Percentiles rank a stretch among this genome's conserved stretches.
Conservation (phyloP, 805 yeast genomes). For the Candida dajiaensis region DNA sequence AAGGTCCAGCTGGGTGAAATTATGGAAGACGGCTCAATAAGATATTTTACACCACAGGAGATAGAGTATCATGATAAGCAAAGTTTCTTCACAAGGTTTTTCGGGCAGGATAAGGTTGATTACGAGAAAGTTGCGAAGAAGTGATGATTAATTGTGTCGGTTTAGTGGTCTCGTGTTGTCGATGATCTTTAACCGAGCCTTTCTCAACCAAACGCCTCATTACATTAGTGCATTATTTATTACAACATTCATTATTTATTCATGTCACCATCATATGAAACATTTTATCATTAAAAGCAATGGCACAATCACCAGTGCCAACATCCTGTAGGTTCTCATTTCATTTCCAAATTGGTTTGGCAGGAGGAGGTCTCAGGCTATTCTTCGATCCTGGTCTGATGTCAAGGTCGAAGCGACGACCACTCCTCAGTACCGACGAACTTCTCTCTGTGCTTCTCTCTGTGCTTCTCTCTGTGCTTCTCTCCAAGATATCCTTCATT, state of each 20-base stretch:
- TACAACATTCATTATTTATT: not conserved
- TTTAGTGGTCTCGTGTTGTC: too few species aligned
- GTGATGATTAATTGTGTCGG: not conserved
- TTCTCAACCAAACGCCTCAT: too few species aligned
- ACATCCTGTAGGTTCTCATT: too few species aligned
- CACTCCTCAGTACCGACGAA: conserved; percentile 1
- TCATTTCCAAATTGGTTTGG: conserved; percentile 8
- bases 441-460: too few species aligned
- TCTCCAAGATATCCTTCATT: conserved; percentile 17
- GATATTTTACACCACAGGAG: conserved; percentile 17
- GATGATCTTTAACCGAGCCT: too few species aligned
- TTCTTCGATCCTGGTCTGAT: conserved; percentile 3
- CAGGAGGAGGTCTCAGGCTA: conserved; percentile 2
- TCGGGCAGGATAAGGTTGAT: conserved; percentile 22
- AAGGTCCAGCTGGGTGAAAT: conserved; percentile 21
- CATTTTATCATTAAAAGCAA: not conserved
- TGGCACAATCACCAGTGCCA: too few species aligned
- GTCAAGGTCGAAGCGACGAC: not conserved
- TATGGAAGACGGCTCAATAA: conserved; percentile 20
- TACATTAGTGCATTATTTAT: not conserved
- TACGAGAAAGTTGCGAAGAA: conserved; percentile 12
- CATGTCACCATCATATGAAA: not conserved
- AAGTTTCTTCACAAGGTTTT: conserved; percentile 15
- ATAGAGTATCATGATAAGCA: conserved; percentile 17
- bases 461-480: too few species aligned